Evolutionary conservation across 75 land plant genomes (phyloP).

Genomic region (Cupressus sempervirens): DNA sequence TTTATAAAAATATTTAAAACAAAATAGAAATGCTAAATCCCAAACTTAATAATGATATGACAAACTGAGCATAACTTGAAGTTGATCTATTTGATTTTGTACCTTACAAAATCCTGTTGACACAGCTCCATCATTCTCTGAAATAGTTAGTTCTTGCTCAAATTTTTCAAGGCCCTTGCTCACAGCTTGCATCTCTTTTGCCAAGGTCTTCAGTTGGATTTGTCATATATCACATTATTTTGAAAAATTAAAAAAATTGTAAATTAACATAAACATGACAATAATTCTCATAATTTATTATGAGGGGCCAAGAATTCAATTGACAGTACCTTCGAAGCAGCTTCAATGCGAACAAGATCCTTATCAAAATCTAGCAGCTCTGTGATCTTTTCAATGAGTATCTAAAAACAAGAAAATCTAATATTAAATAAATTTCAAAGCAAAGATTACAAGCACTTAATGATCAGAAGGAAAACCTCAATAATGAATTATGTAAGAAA

Average conservation of each 20-base stretch:
- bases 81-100: slow-evolving; percentile 10
- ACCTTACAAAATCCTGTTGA: slow-evolving; percentile 86
- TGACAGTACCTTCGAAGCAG: slow-evolving; percentile 80
- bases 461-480: neutral
- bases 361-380: slow-evolving; percentile 91
- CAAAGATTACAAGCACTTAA: neutral
- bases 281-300: too few relatives aligned
- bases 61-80: neutral
- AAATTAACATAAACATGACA: too few relatives aligned
- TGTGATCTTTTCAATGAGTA: slow-evolving; percentile 84
- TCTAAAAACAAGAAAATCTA: slow-evolving; percentile 30
- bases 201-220: slow-evolving; percentile 89
- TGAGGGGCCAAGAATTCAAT: too few relatives aligned
- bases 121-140: slow-evolving; percentile 84
- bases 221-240: slow-evolving; percentile 12
- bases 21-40: neutral
- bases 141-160: too few relatives aligned
- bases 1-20: too few relatives aligned
- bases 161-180: slow-evolving; percentile 97
- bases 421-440: neutral
- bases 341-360: slow-evolving; percentile 81
- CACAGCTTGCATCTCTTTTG: slow-evolving; percentile 99
- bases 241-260: slow-evolving; percentile 2
- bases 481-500: neutral
- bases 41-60: neutral